These are phyloP conservation scores for Suillus discolor DNA, from an alignment of 768 basidiomycete species.

Conservation along the genomic window DNA sequence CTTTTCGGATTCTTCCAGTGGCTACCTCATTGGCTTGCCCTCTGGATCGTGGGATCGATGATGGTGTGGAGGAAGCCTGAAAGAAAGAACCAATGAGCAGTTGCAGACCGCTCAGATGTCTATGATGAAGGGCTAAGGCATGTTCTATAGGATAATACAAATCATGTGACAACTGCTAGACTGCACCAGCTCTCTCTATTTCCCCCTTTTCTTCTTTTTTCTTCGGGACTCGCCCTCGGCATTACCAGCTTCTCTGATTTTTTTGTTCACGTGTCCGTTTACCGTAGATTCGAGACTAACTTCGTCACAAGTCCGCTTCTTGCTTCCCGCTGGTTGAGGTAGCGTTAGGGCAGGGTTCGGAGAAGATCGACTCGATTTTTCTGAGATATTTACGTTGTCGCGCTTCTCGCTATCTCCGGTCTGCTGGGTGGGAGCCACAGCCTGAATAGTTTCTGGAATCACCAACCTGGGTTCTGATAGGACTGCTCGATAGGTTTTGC, in stretches of 20 bases:
- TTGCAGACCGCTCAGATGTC: background rate
- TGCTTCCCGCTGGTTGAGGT: background rate
- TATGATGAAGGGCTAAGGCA: background rate
- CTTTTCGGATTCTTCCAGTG: slow-evolving; percentile 22
- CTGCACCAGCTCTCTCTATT: slow-evolving; percentile 8
- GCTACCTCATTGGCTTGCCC: slow-evolving; percentile 27
- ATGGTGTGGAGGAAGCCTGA: background rate
- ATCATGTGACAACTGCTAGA: background rate
- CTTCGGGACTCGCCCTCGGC: slow-evolving; percentile 14
- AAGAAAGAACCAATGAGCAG: background rate
- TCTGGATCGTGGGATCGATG: slow-evolving; percentile 16
- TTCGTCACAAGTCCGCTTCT: slow-evolving; percentile 27
- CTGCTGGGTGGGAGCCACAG: background rate
- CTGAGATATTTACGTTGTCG: background rate
- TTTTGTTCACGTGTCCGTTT: background rate
- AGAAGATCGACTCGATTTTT: background rate
- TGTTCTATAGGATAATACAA: background rate
- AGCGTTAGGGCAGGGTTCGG: background rate
- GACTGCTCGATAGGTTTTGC: slow-evolving; percentile 78
- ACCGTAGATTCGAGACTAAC: slow-evolving; percentile 5
- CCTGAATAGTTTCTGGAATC: slow-evolving; percentile 39
- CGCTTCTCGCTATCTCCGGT: background rate
- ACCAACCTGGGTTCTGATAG: slow-evolving; percentile 75
- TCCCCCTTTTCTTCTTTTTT: slow-evolving; percentile 27
- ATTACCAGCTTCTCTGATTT: background rate